phyloP scores from a whole-genome alignment of 495 filamentous ascomycete species.

The Entonaema liquescens region DNA sequence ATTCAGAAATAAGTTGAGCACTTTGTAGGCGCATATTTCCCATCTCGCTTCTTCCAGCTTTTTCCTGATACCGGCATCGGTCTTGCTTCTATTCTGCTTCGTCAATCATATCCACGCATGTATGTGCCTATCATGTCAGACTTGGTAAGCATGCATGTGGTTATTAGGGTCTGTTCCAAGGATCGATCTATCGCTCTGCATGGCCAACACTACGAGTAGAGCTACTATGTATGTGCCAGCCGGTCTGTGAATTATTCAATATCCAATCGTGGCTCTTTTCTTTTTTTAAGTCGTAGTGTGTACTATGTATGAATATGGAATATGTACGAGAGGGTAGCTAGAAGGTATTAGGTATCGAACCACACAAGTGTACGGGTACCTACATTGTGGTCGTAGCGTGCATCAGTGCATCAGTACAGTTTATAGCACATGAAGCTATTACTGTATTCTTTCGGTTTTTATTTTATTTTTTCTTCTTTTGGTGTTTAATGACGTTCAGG shows the following conservation, averaged over 20 bases:
- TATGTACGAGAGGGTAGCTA: slow-evolving; percentile 1
- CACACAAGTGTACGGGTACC: slow-evolving; percentile 32
- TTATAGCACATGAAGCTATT: neutral
- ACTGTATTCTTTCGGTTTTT: slow-evolving; percentile 17
- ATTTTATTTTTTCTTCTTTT: neutral
- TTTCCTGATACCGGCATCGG: slow-evolving; percentile 2
- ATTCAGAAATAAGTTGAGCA: neutral
- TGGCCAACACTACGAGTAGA: slow-evolving; percentile 26
- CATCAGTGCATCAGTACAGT: neutral
- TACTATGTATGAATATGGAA: neutral
- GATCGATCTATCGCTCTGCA: slow-evolving; percentile 36
- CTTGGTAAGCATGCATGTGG: slow-evolving; percentile 44
- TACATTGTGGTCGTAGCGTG: slow-evolving; percentile 23
- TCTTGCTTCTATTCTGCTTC: neutral
- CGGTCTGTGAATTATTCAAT: neutral
- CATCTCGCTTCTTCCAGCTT: neutral
- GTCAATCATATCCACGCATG: slow-evolving; percentile 2
- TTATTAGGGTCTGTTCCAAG: slow-evolving; percentile 36
- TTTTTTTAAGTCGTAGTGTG: neutral
- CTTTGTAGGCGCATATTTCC: neutral
- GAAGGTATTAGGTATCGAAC: slow-evolving; percentile 13
- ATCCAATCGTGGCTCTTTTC: neutral
- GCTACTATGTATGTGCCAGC: neutral
- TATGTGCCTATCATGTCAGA: slow-evolving; percentile 36
- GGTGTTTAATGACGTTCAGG: no score